phyloP scores from a whole-genome alignment of 2,329 filamentous ascomycete species.

The Aureobasidium lini region DNA sequence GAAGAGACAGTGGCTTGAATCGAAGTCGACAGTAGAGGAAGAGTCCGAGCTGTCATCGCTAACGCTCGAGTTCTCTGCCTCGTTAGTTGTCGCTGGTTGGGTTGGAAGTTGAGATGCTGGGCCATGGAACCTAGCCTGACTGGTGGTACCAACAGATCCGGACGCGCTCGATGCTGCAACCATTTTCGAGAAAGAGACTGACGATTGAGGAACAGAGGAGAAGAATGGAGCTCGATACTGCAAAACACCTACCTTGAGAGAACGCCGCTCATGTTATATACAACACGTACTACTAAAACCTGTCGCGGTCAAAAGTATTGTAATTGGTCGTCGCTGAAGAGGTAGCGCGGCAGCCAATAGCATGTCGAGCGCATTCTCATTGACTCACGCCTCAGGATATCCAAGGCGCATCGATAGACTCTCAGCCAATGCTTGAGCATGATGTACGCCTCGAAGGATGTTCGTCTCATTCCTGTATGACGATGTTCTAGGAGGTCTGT shows the following conservation, averaged over 20 bases:
- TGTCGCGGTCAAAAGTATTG: too few relatives aligned
- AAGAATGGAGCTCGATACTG: neutral
- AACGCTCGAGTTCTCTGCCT: neutral
- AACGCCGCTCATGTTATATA: too few relatives aligned
- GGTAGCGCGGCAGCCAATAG: neutral
- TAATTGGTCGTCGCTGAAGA: neutral
- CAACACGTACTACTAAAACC: too few relatives aligned
- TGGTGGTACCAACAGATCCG: neutral
- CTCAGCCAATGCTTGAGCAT: neutral
- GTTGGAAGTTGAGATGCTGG: neutral
- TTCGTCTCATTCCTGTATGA: neutral
- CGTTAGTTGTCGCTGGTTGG: too few relatives aligned
- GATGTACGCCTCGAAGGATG: too few relatives aligned
- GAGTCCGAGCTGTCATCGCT: neutral
- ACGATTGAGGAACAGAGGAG: neutral
- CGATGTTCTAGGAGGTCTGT: too few relatives aligned
- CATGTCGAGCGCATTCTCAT: neutral
- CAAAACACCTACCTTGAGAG: neutral
- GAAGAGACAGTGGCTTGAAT: constrained; percentile 62
- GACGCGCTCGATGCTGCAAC: neutral
- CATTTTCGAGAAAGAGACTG: neutral
- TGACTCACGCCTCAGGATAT: neutral
- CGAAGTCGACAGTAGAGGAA: neutral
- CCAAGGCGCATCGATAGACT: neutral
- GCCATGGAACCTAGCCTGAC: neutral